Evolutionary conservation across 2,329 filamentous ascomycete genomes (phyloP), one percentile per base, ranked within the genome.

Genomic region (Aspergillus puulaauensis): DNA sequence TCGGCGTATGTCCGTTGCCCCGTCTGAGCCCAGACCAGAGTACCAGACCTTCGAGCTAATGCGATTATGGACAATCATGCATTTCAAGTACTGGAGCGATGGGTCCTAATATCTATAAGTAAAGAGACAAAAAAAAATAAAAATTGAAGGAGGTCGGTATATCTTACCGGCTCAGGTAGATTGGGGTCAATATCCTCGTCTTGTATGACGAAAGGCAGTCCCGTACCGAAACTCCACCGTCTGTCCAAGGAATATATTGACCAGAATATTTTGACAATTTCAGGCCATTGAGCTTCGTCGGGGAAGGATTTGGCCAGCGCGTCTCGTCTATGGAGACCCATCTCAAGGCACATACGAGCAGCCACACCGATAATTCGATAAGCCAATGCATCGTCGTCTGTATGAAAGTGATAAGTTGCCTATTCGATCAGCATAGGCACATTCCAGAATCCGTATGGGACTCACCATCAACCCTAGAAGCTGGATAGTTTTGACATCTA

Each of bases 291-390:
- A 43, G 86, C 80, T 45, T 90, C 86, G 61, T 89, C 84, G 7
- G 81, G 75, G 47, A 93, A 90, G 17, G 81, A 79, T 57, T 83
- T 85, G 53, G 86, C 78, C 57, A 96, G 81, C 0, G 88, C 90
- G 62, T 91, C 88, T 56, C 86, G 83, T 43, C 90, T 85, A 76
- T 96, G 91, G n/a, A 96, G 80, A 2, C 92, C 93, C 58, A 96
- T 79, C 71, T 92, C 90, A 27, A 91, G 77, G 61, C 90, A 96
- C 72, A 95, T 83, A 4, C 92, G 84, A 14, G 89, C 86, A 3
- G 92, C 90, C 61, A 96, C 83, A 1, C 93, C 93, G 70, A 96
- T 93, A 45, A 95, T 82, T 12, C 93, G 86, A 88, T 93, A 97
- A 0, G 91, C 90, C 52, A 95, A 82, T 3, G 89, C 83, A 72